phyloP scores from a whole-genome alignment of 495 filamentous ascomycete genomes.

The Neurospora pannonica region DNA sequence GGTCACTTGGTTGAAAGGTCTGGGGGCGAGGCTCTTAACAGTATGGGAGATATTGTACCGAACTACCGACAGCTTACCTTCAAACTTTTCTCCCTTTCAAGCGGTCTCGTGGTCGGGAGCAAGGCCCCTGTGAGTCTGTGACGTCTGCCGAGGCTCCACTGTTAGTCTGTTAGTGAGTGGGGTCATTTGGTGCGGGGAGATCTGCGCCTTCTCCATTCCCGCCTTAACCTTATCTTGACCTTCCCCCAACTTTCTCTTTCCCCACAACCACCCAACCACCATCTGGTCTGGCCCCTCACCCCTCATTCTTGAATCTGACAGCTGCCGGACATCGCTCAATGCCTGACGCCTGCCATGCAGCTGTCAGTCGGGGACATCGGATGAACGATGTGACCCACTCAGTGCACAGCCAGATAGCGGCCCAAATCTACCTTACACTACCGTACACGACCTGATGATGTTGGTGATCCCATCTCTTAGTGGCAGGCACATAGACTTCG shows the following conservation, averaged over 20 bases:
- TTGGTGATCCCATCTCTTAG: background rate
- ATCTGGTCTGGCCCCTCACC: background rate
- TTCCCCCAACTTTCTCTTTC: background rate
- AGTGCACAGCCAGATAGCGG: background rate
- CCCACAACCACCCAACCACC: background rate
- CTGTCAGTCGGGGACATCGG: background rate
- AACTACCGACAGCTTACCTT: background rate
- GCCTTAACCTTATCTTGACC: background rate
- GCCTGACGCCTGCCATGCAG: background rate
- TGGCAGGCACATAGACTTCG: background rate
- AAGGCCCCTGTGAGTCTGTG: background rate
- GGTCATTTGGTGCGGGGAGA: background rate
- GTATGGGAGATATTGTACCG: background rate
- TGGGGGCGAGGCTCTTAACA: background rate
- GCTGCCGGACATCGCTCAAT: background rate
- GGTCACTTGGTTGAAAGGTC: background rate
- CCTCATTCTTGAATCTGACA: background rate
- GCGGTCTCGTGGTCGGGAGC: background rate
- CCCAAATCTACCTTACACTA: too few species aligned
- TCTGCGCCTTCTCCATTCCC: background rate
- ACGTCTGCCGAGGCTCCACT: background rate
- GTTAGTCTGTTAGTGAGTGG: background rate
- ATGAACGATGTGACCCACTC: background rate
- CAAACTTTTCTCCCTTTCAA: background rate
- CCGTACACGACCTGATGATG: too few species aligned